Base-by-base conservation (phyloP, 768 basidiomycete genomes). In the Tricholoma terreum region DNA sequence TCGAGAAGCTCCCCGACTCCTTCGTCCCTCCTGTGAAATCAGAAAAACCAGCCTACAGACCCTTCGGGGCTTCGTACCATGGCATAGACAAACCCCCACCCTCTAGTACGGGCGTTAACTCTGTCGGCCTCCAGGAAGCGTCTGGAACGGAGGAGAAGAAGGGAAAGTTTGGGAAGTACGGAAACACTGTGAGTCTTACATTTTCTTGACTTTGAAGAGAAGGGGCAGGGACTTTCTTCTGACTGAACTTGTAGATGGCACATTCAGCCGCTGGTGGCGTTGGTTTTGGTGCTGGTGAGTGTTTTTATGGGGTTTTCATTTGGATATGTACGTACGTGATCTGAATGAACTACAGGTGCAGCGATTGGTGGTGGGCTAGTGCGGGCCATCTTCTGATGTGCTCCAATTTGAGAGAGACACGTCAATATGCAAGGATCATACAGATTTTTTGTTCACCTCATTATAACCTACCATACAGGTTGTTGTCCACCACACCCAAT, bases 251-350 rank as follows among this genome's bases (percentile, higher is more conserved):
- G 12, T 55, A 79, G 82, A 69, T 83, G 63, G 82, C 81, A 6
- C 74, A 81, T 51, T 78, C 82, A 48, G 81, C 83, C 15, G 82
- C 70, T 8, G 88, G 88, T 34, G 89, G 89, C 63, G 79, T 83
- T 51, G 89, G 89, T 1, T 89, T 90, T 63, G 87, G 89, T 58
- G 88, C 86, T 61, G 87, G 87, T 84, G 51, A 59, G 70, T 62
- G 2, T 7, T 22, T 10, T 27, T 40, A 1, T 17, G 12, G 35
- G 14, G 11, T 6, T 0, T 11, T 22, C 17, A n/a, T 43, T 35
- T 33, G 24, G 6, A n/a, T n/a, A n/a, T n/a, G 17, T 27, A 34
- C 5, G 40, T 30, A 12, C 15, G 14, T 6, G 19, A 15, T 1
- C 10, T 48, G 31, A 50, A 6, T 24, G 10, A 24, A 34, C 19